A percentile compares a stretch with the other conserved stretches of the same genome.
phyloP scores from a whole-genome alignment of 208 protist species.

The Leishmania gerbilli region DNA sequence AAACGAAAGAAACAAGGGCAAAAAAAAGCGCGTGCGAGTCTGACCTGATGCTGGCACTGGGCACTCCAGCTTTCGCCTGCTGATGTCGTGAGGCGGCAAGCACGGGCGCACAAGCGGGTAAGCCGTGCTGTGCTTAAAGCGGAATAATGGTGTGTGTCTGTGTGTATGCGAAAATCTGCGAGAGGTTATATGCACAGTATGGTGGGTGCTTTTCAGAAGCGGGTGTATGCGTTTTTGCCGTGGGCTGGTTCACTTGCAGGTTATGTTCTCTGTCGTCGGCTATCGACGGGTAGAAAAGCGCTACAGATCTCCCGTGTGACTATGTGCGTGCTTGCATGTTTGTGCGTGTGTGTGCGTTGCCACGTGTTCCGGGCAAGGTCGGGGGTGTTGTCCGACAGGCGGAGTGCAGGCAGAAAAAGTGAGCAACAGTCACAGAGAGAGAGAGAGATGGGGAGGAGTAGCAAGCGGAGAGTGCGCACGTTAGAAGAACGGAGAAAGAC shows the following conservation, averaged over 20 bases:
- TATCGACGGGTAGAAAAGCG: background rate
- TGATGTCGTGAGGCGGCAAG: background rate
- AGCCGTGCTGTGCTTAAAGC: background rate
- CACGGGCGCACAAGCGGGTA: background rate
- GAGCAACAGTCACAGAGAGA: background rate
- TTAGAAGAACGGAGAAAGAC: background rate
- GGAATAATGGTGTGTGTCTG: background rate
- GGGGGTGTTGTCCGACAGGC: background rate
- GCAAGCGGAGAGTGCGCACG: background rate
- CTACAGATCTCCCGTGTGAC: background rate
- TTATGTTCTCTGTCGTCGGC: background rate
- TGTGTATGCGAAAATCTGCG: background rate
- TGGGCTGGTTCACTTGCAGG: background rate
- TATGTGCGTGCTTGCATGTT: background rate
- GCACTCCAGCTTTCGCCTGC: background rate
- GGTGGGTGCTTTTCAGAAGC: background rate
- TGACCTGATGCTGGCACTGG: background rate
- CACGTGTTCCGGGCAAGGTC: background rate
- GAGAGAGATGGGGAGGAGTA: background rate
- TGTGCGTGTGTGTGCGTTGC: background rate
- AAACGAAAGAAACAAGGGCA: background rate
- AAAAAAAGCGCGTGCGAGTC: background rate
- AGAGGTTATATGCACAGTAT: background rate
- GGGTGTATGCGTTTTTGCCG: background rate
- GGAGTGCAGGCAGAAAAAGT: background rate